Percentiles rank a stretch among this genome's conserved stretches.
Evolutionary conservation across 306 rosid genomes (phyloP).

Genomic region (Lathyrus oleraceus): DNA sequence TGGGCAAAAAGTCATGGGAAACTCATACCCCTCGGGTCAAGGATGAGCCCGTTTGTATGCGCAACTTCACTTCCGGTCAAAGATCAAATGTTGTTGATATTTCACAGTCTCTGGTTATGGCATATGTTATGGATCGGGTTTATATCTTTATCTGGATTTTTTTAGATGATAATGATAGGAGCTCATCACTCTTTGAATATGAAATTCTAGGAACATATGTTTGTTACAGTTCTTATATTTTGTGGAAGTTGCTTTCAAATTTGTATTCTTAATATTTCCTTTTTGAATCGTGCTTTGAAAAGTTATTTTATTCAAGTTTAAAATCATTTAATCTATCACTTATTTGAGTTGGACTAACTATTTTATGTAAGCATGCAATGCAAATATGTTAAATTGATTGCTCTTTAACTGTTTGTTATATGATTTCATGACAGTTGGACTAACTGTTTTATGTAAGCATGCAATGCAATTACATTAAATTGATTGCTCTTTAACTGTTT

Average conservation of each 20-base stretch:
- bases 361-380: constrained; percentile 18
- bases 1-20: too few species aligned
- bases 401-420: constrained; percentile 9
- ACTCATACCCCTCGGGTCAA: constrained; percentile 36
- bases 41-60: constrained; percentile 45
- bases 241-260: constrained; percentile 18
- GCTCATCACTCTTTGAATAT: constrained; percentile 4
- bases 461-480: too few species aligned
- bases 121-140: constrained; percentile 98
- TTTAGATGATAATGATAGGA: constrained; percentile 3
- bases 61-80: constrained; percentile 63
- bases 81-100: constrained; percentile 72
- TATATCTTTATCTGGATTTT: not conserved
- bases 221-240: constrained; percentile 16
- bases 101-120: constrained; percentile 80
- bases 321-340: constrained; percentile 15
- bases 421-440: constrained; percentile 3
- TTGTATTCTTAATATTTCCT: constrained; percentile 21
- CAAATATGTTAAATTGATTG: constrained; percentile 23
- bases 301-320: constrained; percentile 20
- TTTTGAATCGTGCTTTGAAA: constrained; percentile 37
- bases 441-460: too few species aligned
- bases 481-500: too few species aligned
- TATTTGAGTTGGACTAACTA: not conserved
- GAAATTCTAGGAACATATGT: constrained; percentile 17